These are phyloP conservation scores for Apostasia shenzhenica DNA, from an alignment of 106 monocot species.

Conservation along the genomic window DNA sequence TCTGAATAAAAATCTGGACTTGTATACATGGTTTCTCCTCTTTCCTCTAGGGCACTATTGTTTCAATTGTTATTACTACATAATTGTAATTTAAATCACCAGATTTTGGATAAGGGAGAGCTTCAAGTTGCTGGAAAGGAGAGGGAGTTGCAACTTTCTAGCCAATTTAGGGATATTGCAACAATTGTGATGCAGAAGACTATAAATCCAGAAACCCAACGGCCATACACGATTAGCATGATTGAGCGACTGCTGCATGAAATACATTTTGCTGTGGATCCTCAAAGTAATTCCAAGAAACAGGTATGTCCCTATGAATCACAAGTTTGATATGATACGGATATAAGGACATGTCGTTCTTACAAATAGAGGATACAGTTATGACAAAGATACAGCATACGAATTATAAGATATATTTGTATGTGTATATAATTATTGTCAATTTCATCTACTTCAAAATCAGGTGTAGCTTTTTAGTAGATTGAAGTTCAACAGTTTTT, in stretches of 20 bases:
- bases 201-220: conserved; percentile 83
- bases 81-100: neutral
- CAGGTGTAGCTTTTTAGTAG: too few relatives aligned
- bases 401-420: too few relatives aligned
- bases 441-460: too few relatives aligned
- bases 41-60: too few relatives aligned
- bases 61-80: neutral
- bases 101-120: conserved; percentile 97
- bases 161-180: conserved; percentile 90
- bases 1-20: too few relatives aligned
- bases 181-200: conserved; percentile 98
- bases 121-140: conserved; percentile 98
- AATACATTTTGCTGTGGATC: conserved; percentile 97
- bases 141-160: conserved; percentile 75
- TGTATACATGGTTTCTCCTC: too few relatives aligned
- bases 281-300: conserved; percentile 77
- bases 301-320: conserved; percentile 22
- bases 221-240: conserved; percentile 93
- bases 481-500: too few relatives aligned
- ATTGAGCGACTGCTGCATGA: conserved; percentile 96
- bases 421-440: too few relatives aligned
- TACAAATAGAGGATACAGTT: too few relatives aligned
- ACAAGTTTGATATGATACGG: too few relatives aligned
- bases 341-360: too few relatives aligned
- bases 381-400: too few relatives aligned